Conservation (phyloP, 768 basidiomycete genomes). For the Boletus eberwhitei region DNA sequence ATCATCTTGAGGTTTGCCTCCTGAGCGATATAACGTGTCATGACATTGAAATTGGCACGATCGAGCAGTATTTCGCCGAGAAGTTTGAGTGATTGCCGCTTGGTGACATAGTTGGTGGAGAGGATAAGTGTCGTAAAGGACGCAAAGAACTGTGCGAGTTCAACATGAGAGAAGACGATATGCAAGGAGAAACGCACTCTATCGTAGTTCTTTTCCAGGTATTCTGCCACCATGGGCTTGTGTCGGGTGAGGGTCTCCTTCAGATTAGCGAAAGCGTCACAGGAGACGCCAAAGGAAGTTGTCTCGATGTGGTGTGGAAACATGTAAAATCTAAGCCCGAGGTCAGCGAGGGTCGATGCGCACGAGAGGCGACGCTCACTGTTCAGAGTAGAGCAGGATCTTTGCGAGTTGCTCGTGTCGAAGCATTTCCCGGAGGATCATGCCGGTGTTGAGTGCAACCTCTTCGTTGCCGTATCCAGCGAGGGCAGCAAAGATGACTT, state of each 20-base stretch:
- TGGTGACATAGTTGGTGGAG: slow-evolving; percentile 98
- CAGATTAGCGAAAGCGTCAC: slow-evolving; percentile 95
- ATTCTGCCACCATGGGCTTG: slow-evolving; percentile 97
- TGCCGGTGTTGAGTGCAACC: slow-evolving; percentile 93
- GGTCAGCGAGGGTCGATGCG: background rate
- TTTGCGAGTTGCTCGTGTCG: slow-evolving; percentile 88
- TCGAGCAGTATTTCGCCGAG: slow-evolving; percentile 97
- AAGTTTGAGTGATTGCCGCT: slow-evolving; percentile 96
- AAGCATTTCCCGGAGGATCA: slow-evolving; percentile 97
- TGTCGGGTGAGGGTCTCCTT: slow-evolving; percentile 97
- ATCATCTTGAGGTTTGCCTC: slow-evolving; percentile 99
- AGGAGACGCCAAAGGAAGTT: slow-evolving; percentile 96
- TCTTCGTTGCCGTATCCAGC: slow-evolving; percentile 96
- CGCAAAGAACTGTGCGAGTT: slow-evolving; percentile 75
- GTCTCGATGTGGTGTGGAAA: slow-evolving; percentile 97
- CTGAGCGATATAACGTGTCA: slow-evolving; percentile 95
- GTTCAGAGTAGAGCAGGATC: slow-evolving; percentile 87
- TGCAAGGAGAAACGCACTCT: slow-evolving; percentile 50
- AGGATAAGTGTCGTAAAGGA: slow-evolving; percentile 91
- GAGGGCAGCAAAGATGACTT: slow-evolving; percentile 78
- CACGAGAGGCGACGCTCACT: slow-evolving; percentile 55
- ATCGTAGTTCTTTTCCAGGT: slow-evolving; percentile 96
- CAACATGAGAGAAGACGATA: background rate
- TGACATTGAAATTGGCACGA: slow-evolving; percentile 96
- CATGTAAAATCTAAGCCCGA: slow-evolving; percentile 77